Evolutionary conservation across 78 protist genomes (phyloP), one percentile per base, ranked within the genome.

Genomic region (Dictyostelium capitatum): DNA sequence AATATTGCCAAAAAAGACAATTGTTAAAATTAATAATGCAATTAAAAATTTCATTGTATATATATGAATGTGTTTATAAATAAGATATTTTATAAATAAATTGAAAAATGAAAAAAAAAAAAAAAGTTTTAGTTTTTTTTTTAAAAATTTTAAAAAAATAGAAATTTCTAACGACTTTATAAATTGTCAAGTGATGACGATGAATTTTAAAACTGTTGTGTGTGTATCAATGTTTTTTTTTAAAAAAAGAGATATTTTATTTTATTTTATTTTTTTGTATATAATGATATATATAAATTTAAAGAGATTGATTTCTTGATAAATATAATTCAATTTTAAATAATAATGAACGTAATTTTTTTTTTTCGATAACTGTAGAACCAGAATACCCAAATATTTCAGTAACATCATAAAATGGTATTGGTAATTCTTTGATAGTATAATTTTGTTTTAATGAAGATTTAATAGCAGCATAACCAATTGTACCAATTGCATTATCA

Each of bases 391-490:
- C 41, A 23, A 73, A 84, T 30, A 77, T 74, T 19, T 46, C 15
- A 12, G 73, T 28, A 9, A 83, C 8, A 47, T 84, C 92, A n/a
- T 41, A 57, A 46, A 84, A 56, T 53, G 92, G 82, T 0, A 84
- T 84, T 37, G 82, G 74, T 70, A 84, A 23, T 47, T 84, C 92
- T 32, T 74, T 84, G 62, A 84, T 84, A 0, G 69, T 84, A 30
- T 84, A 84, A 51, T 84, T 84, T 59, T 74, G 82, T 57, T 74
- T 72, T 30, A 84, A 80, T 11, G 92, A 57, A 70, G 74, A 74
- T 51, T 84, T 84, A 28, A 84, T 41, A 65, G 74, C 75, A 6
- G 92, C 92, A n/a, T 59, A 72, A 53, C 92, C 92, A 8, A 84
- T 64, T 8, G 83, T 48, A 47, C 92, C 92, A 28, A 84, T 54